Evolutionary conservation across 225 moss, liverwort and hornwort species (phyloP).

Genomic region (Thuidium tamariscinum): DNA sequence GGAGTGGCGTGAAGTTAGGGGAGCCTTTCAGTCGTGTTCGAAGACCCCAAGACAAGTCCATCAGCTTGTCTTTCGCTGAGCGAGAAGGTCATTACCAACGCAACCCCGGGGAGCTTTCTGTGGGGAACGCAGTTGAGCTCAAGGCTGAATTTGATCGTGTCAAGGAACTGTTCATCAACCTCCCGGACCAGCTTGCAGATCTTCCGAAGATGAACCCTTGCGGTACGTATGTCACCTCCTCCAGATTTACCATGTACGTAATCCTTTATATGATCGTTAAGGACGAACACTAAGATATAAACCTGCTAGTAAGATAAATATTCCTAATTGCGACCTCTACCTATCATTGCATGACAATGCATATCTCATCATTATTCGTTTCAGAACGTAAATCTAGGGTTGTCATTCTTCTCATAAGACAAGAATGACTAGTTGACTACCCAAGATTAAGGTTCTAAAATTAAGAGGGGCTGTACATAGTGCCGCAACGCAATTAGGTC

Average conservation of each 20-base stretch:
- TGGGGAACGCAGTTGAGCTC: constrained; percentile 36
- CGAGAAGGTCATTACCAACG: constrained; percentile 12
- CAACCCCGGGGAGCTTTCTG: constrained; percentile 18
- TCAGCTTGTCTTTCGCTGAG: constrained; percentile 16
- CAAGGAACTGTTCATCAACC: constrained; percentile 23
- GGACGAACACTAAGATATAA: not conserved
- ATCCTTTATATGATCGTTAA: not conserved
- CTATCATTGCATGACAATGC: not conserved
- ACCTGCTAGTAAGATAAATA: not conserved
- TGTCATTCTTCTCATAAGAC: not conserved
- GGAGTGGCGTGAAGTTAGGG: not conserved
- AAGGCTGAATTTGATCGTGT: constrained; percentile 67
- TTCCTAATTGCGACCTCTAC: not conserved
- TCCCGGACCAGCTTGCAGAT: constrained; percentile 45
- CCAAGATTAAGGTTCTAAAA: not conserved
- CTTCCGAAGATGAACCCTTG: constrained; percentile 84
- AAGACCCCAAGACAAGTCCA: constrained; percentile 7
- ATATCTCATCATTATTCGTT: not conserved
- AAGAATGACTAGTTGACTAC: not conserved
- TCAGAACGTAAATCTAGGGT: not conserved
- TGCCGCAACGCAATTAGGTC: not conserved
- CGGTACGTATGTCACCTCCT: constrained; percentile 10
- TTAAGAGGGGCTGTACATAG: not conserved
- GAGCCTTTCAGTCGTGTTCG: constrained; percentile 4
- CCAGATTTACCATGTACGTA: not conserved